phyloP scores from a whole-genome alignment of 352 stramenopile species.

The Globisporangium apiculatum region DNA sequence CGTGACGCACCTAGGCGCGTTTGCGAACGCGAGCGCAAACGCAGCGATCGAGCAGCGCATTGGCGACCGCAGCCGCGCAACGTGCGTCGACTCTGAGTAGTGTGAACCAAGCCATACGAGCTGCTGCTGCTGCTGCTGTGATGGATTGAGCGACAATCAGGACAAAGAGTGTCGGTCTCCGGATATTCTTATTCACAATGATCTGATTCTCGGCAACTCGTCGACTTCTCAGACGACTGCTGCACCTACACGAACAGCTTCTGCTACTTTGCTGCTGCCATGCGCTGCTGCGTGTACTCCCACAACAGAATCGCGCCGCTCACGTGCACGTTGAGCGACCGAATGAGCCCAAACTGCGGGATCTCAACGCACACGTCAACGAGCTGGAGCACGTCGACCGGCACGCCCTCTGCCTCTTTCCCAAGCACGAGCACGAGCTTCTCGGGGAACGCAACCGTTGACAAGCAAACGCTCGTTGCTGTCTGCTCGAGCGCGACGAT shows the following conservation, averaged over 20 bases:
- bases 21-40: background rate
- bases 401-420: conserved; percentile 96
- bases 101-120: background rate
- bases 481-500: conserved; percentile 95
- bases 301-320: conserved; percentile 93
- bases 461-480: conserved; percentile 84
- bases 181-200: no score
- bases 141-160: no score
- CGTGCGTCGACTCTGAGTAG: background rate
- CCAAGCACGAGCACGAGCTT: conserved; percentile 94
- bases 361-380: conserved; percentile 98
- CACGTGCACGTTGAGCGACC: conserved; percentile 97
- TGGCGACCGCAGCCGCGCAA: background rate
- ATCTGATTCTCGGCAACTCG: background rate
- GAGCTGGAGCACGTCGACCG: conserved; percentile 90
- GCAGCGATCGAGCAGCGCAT: background rate
- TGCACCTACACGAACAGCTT: no score
- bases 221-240: background rate
- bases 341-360: conserved; percentile 95
- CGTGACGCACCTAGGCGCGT: background rate
- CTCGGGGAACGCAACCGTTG: conserved; percentile 76
- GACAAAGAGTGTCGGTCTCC: no score
- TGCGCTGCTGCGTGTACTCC: conserved; percentile 93
- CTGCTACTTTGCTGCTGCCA: conserved; percentile 10
- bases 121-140: no score